Base-by-base conservation (phyloP, 768 basidiomycete genomes). In the Boletus edulis region DNA sequence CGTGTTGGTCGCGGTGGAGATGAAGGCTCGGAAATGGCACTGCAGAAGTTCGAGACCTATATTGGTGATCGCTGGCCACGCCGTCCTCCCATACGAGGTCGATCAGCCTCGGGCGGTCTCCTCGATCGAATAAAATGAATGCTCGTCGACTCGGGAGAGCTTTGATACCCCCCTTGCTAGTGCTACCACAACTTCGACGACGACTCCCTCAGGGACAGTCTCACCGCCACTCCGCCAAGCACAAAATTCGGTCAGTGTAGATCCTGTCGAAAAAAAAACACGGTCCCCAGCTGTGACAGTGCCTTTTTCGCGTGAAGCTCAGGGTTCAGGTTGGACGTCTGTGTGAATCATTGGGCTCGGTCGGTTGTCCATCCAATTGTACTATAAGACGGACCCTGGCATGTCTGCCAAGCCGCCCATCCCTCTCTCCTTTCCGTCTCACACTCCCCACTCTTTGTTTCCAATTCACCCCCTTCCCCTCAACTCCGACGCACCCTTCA, bases 371-470 rank as follows among this genome's bases (percentile, higher is more conserved):
- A 39, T 39, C 34, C 39, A n/a, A 20, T 24, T 37, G 13, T 8
- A 27, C 43, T 66, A 67, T 61, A 67, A 68, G 62, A 61, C 52
- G 57, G 60, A 70, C 68, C 72, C 64, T 72, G 60, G 51, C 34
- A 63, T 62, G 61, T 55, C 54, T 43, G 62, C 66, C 64, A 64
- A 62, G 67, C 69, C 72, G 73, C 68, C 71, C 68, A 65, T 68
- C 65, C 64, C 68, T 72, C 70, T 70, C 71, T 69, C 72, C 70
- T 66, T 71, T 56, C 64, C 64, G 45, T 65, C 69, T 61, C 67
- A 56, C 67, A 56, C 67, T 8, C 47, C 50, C 59, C 60, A 56
- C 46, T 57, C 65, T 57, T 57, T 66, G 51, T 69, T 64, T 58
- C 58, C 59, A 38, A 46, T 66, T 53, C 62, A 57, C 52, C 22